Conservation (phyloP, 1,139 yeast species). For the Suhomyces bolitotheri region DNA sequence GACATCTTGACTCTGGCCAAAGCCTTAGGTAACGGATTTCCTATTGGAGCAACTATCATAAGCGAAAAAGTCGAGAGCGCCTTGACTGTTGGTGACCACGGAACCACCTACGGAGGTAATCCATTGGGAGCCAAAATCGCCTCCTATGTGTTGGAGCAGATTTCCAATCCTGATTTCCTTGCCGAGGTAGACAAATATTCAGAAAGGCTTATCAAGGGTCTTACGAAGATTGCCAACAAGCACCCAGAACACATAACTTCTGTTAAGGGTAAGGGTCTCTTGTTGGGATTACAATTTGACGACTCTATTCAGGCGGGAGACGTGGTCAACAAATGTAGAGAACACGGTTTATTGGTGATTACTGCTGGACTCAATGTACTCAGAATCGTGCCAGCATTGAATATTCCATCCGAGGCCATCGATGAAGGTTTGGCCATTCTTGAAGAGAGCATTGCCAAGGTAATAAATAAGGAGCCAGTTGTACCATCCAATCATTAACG, state of each 20-base stretch:
- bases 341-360: conserved; percentile 76
- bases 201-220: conserved; percentile 49
- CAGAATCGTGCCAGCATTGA: conserved; percentile 89
- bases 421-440: conserved; percentile 70
- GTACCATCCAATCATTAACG: neutral
- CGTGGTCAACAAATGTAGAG: conserved; percentile 68
- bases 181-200: conserved; percentile 60
- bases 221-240: conserved; percentile 52
- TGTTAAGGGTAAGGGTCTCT: conserved; percentile 84
- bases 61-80: conserved; percentile 73
- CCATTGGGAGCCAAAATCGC: conserved; percentile 89
- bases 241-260: conserved; percentile 61
- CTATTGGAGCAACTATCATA: conserved; percentile 91
- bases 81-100: conserved; percentile 90
- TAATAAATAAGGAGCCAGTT: neutral
- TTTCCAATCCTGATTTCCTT: conserved; percentile 63
- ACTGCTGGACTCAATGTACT: conserved; percentile 91
- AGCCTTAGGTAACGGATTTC: conserved; percentile 97
- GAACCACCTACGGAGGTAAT: conserved; percentile 97
- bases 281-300: conserved; percentile 78
- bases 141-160: conserved; percentile 65
- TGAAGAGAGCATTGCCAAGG: conserved; percentile 17
- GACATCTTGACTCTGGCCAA: conserved; percentile 93
- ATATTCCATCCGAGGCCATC: conserved; percentile 69
- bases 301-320: conserved; percentile 58